phyloP scores from a whole-genome alignment of 2,329 filamentous ascomycete species.

The Pyricularia sp. region DNA sequence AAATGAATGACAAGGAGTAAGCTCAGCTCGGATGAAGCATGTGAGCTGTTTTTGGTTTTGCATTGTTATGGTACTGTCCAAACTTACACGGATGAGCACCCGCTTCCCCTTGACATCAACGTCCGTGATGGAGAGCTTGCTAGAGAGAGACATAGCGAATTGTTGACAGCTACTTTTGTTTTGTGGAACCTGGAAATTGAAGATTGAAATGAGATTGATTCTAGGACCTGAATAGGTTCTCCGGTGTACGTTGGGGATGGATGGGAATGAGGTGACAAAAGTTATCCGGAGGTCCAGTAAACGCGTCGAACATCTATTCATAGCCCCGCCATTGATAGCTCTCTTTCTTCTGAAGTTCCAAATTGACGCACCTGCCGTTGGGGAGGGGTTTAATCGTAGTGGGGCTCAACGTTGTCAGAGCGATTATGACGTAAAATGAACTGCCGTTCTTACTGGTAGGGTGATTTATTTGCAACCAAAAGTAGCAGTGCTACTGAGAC shows the following conservation, averaged over 20 bases:
- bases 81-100: constrained; percentile 72
- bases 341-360: not conserved
- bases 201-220: constrained; percentile 7
- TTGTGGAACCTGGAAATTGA: constrained; percentile 11
- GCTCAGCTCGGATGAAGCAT: not conserved
- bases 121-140: constrained; percentile 94
- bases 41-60: constrained; percentile 48
- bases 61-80: not conserved
- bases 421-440: constrained; percentile 12
- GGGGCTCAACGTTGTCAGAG: not conserved
- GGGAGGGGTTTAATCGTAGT: constrained; percentile 2
- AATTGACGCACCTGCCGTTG: constrained; percentile 4
- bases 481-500: not conserved
- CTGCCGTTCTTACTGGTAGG: not conserved
- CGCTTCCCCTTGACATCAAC: constrained; percentile 97
- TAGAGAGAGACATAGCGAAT: constrained; percentile 81
- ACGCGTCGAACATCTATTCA: not conserved
- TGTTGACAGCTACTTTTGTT: constrained; percentile 8
- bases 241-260: not conserved
- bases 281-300: not conserved
- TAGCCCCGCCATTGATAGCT: not conserved
- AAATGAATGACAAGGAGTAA: not conserved
- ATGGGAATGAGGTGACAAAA: not conserved
- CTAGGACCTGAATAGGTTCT: not conserved
- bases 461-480: not conserved